These are phyloP conservation scores for Yarrowia sp. DNA, from an alignment of 805 yeast genomes.

Conservation along the genomic window DNA sequence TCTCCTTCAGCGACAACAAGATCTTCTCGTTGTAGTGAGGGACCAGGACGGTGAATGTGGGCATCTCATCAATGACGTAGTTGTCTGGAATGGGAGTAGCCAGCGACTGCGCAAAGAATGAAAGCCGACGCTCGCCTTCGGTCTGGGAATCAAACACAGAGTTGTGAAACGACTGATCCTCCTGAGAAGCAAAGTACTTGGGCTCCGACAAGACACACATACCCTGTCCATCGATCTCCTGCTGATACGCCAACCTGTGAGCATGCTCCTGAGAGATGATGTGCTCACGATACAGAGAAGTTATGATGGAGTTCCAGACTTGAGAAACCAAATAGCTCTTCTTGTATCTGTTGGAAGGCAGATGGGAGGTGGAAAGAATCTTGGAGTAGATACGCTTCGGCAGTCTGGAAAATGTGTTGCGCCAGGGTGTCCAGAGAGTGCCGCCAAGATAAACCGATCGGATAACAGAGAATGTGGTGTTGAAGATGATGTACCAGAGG, in stretches of 20 bases:
- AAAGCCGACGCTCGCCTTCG: constrained; percentile 79
- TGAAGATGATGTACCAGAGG: constrained; percentile 96
- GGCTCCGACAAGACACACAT: constrained; percentile 62
- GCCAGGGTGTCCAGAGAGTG: constrained; percentile 98
- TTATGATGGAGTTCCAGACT: constrained; percentile 81
- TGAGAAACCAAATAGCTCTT: constrained; percentile 62
- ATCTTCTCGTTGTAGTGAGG: constrained; percentile 89
- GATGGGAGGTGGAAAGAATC: constrained; percentile 52
- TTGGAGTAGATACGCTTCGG: constrained; percentile 93
- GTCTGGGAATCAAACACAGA: constrained; percentile 59
- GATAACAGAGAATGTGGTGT: constrained; percentile 93
- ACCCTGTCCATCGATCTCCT: constrained; percentile 42
- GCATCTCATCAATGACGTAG: constrained; percentile 64
- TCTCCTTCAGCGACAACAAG: constrained; percentile 68
- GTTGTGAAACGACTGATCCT: constrained; percentile 64
- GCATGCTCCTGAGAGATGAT: constrained; percentile 71
- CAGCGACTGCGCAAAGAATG: constrained; percentile 86
- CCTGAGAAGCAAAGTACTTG: constrained; percentile 74
- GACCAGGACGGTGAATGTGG: constrained; percentile 75
- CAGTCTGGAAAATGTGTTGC: constrained; percentile 93
- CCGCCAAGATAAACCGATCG: constrained; percentile 98
- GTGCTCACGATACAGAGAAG: constrained; percentile 81
- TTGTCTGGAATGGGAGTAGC: constrained; percentile 84
- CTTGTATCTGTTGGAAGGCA: constrained; percentile 46
- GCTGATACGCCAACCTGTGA: constrained; percentile 59